Conservation (phyloP, 176 grass and related monocot genomes). For the Avena atlantica region DNA sequence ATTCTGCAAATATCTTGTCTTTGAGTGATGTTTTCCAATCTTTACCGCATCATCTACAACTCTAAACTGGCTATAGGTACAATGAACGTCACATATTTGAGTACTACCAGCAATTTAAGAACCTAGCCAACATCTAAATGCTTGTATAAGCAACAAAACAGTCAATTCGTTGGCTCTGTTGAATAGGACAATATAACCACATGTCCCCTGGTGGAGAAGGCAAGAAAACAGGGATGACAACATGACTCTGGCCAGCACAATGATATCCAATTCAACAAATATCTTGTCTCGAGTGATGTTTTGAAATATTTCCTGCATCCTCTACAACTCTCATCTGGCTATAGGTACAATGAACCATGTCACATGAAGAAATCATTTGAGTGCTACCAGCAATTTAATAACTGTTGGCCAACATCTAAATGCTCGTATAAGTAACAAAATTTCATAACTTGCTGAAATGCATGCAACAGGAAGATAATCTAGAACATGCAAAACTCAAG, state of each 20-base stretch:
- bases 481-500: neutral
- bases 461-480: neutral
- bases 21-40: neutral
- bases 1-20: neutral
- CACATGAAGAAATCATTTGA: neutral
- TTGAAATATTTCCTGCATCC: neutral
- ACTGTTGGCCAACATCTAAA: neutral
- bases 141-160: neutral
- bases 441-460: neutral
- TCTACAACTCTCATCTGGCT: neutral
- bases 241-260: neutral
- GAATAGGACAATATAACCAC: neutral
- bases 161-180: neutral
- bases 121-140: neutral
- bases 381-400: neutral
- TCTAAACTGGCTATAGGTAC: too few relatives aligned
- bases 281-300: neutral
- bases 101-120: neutral
- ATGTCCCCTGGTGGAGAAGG: neutral
- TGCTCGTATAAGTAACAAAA: neutral
- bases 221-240: slow-evolving; percentile 11
- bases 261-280: neutral
- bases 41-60: neutral
- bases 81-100: neutral
- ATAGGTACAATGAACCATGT: too few relatives aligned